Base-by-base conservation (phyloP, 2,329 filamentous ascomycete genomes). In the Leptographium lundbergii region DNA sequence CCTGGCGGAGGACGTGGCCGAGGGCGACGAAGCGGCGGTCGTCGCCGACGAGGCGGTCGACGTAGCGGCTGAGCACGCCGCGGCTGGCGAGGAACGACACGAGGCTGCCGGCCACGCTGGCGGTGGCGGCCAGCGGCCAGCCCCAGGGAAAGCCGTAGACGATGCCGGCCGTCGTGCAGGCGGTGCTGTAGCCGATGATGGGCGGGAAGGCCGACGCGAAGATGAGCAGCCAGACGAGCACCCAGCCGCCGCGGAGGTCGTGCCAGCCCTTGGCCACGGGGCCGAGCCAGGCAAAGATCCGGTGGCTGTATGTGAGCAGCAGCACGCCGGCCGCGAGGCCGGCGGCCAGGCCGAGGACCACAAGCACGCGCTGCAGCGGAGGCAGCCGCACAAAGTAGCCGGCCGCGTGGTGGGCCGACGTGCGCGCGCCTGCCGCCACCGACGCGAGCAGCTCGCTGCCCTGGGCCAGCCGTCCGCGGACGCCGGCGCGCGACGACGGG, bases 11-110 rank as follows among this genome's bases (percentile, higher is more conserved):
- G 9, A 94, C 94, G 66, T 96, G 81, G 25, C 88, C 83, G 29
- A 99, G 80, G 5, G 94, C 94, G 11, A 94, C 84, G 70, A 99
- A 99, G 57, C 91, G 82, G 69, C 84, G 86, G 73, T 99, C 92
- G 64, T 81, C 79, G 59, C 89, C 88, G 56, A 96, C 87, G 65
- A 96, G 78, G 22, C 85, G 79, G 66, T 91, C 79, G 32, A 97
- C 91, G 69, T 91, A 91, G 52, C 75, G 76, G 64, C 86, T 87
- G 61, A 97, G 77, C 51, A 96, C 72, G 6, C 88, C 89, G 63
- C 94, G 80, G 57, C 87, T 91, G 53, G 88, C 83, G 60, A 95
- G 69, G 69, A 99, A 97, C 0, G 90, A 86, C 52, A 78, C 83
- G 1, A 88, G 84, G 24, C 87, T 90, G 47, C 94, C 94, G 36